Base-by-base conservation (phyloP, 2,329 filamentous ascomycete species). In the Trichoderma sp. region DNA sequence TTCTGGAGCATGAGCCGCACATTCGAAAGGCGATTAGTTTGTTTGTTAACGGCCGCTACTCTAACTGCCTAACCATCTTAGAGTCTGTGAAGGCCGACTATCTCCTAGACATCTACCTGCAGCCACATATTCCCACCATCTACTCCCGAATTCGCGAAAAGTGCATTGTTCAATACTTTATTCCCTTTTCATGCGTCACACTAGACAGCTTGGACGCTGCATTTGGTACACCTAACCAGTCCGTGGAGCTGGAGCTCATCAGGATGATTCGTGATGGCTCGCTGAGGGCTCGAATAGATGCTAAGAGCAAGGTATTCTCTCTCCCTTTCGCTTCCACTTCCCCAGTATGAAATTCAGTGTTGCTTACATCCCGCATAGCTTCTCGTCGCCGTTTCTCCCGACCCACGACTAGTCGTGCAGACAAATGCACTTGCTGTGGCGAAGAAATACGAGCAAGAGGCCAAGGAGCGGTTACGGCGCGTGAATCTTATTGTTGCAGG, bases 1-100 rank as follows among this genome's bases (percentile, higher is more conserved):
- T 96, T 79, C 88, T 99, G 15, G 96, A 98, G 80, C 87, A 97
- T 1, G 96, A 98, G 81, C 94, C 95, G 4, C 95, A 98, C 78
- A 92, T 99, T 74, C 93, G 96, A 74, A 95, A 95, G 72, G 95
- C 96, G 14, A 92, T 99, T 76, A 89, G 89, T 8, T 91, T 93
- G 79, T 99, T 98, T 83, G 93, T 95, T 76, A 94, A 92, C 76
- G 94, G 93, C 73, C 93, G 97, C 77, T 99, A 98, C 81, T 92
- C 93, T 11, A 88, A 89, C 57, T 98, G 95, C 80, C 85, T 99
- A 58, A 87, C 90, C 61, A 93, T 95, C 43, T 87, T 99, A 0
- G 93, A 96, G 77, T 88, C 90, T 6, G 95, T 96, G 81, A 90
- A 90, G 64, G 84, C 90, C 43, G 96, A 99, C 81, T 98, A 96